These are phyloP conservation scores for Ilyonectria sp. DNA, from an alignment of 2,329 filamentous ascomycete genomes.

Conservation along the genomic window DNA sequence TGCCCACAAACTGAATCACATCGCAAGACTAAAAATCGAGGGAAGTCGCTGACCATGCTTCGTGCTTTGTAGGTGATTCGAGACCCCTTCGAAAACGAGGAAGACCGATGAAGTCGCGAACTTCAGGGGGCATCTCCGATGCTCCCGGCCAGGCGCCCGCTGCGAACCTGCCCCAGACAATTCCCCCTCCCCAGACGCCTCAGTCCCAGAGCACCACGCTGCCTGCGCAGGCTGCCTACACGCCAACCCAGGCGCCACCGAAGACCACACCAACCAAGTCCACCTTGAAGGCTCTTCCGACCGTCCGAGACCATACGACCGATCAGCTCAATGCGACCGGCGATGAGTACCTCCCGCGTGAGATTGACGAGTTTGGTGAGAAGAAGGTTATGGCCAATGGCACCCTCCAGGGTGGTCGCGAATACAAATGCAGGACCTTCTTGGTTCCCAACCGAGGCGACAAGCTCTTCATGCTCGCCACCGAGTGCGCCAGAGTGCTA, in stretches of 20 bases:
- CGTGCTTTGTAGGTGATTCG: slow-evolving; percentile 59
- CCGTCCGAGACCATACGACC: slow-evolving; percentile 96
- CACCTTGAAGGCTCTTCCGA: slow-evolving; percentile 93
- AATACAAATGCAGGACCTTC: slow-evolving; percentile 95
- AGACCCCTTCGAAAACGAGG: slow-evolving; percentile 69
- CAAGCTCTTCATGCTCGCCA: slow-evolving; percentile 98
- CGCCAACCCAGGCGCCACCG: slow-evolving; percentile 69
- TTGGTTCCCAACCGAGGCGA: slow-evolving; percentile 90
- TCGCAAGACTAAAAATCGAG: slow-evolving; percentile 9
- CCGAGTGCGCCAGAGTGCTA: slow-evolving; percentile 93
- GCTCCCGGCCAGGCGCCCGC: slow-evolving; percentile 69
- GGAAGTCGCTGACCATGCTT: slow-evolving; percentile 48
- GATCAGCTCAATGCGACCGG: slow-evolving; percentile 91
- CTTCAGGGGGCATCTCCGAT: slow-evolving; percentile 67
- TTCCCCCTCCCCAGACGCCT: slow-evolving; percentile 68
- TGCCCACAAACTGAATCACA: slow-evolving; percentile 36
- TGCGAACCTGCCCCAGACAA: slow-evolving; percentile 56
- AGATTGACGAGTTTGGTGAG: slow-evolving; percentile 93
- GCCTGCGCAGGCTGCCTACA: slow-evolving; percentile 60
- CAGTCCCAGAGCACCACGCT: slow-evolving; percentile 65
- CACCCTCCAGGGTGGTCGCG: slow-evolving; percentile 83
- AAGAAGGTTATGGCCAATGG: slow-evolving; percentile 92
- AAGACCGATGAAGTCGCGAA: slow-evolving; percentile 74
- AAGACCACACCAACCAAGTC: slow-evolving; percentile 87
- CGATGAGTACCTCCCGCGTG: slow-evolving; percentile 95